phyloP scores from a whole-genome alignment of 345 rosid species.

The Syzygium oleosum region DNA sequence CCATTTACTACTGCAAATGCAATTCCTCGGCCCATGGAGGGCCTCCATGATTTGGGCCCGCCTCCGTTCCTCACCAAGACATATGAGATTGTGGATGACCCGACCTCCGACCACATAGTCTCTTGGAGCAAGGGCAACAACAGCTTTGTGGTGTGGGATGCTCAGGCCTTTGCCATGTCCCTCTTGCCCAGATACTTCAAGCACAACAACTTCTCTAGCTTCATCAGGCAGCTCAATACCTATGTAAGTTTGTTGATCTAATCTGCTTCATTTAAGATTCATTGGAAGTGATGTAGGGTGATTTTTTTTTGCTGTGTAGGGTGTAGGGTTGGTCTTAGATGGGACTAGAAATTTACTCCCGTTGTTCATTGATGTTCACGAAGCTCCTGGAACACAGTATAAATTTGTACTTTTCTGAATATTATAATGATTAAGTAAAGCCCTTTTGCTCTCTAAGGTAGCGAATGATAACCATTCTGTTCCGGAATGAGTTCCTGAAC shows the following conservation, averaged over 20 bases:
- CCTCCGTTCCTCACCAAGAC: slow-evolving; percentile 20
- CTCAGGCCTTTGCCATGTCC: slow-evolving; percentile 24
- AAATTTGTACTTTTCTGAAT: background rate
- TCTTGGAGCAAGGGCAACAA: slow-evolving; percentile 14
- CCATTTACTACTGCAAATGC: background rate
- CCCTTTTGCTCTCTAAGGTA: background rate
- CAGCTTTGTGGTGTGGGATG: slow-evolving; percentile 13
- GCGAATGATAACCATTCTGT: too few species aligned
- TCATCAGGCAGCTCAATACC: slow-evolving; percentile 74
- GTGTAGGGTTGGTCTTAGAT: background rate
- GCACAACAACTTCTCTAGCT: slow-evolving; percentile 82
- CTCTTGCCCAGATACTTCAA: slow-evolving; percentile 64
- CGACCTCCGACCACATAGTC: slow-evolving; percentile 4
- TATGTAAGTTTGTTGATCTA: slow-evolving; percentile 36
- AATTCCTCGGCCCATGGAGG: slow-evolving; percentile 9
- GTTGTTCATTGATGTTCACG: background rate
- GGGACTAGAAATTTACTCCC: background rate
- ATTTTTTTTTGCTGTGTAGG: background rate
- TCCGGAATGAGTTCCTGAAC: too few species aligned
- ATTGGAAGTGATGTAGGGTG: background rate
- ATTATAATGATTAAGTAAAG: background rate
- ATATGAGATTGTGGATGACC: slow-evolving; percentile 19
- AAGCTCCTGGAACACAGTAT: slow-evolving; percentile 1
- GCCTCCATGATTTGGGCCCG: background rate
- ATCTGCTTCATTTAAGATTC: background rate